phyloP scores from a whole-genome alignment of 768 basidiomycete genomes.

The Crepidotus variabilis region DNA sequence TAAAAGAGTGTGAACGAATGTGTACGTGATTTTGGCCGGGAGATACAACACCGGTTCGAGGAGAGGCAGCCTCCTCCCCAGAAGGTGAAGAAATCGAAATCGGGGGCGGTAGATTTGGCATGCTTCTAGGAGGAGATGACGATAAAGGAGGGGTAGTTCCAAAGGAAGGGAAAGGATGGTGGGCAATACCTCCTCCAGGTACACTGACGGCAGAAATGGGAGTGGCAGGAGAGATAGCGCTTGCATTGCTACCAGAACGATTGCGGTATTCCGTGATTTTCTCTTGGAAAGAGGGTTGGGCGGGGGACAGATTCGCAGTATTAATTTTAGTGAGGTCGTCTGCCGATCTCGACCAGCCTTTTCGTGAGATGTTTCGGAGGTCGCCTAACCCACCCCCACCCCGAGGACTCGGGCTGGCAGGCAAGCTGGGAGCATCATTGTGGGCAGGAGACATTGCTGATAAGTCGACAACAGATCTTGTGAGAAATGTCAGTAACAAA shows the following conservation, averaged over 20 bases:
- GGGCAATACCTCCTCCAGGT: conserved; percentile 15
- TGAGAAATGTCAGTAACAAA: neutral
- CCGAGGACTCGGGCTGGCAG: conserved; percentile 31
- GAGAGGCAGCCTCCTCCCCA: conserved; percentile 25
- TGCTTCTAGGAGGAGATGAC: conserved; percentile 32
- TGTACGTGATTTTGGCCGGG: conserved; percentile 43
- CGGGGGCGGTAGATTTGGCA: conserved; percentile 36
- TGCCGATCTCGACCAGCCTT: conserved; percentile 75
- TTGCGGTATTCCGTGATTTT: conserved; percentile 65
- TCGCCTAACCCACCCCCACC: conserved; percentile 50
- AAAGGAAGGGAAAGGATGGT: conserved; percentile 42
- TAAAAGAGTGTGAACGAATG: conserved; percentile 65
- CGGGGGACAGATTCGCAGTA: conserved; percentile 27
- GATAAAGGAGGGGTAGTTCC: conserved; percentile 28
- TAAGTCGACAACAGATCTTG: conserved; percentile 66
- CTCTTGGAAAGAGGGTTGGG: conserved; percentile 54
- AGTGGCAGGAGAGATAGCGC: conserved; percentile 32
- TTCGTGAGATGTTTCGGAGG: conserved; percentile 64
- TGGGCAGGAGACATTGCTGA: conserved; percentile 37
- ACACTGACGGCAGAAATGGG: conserved; percentile 30
- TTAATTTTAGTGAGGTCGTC: conserved; percentile 69
- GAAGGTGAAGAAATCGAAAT: conserved; percentile 46
- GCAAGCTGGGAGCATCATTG: conserved; percentile 31
- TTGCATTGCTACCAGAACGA: conserved; percentile 53
- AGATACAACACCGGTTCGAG: conserved; percentile 12